Evolutionary conservation across 116 monocot species (phyloP).

Genomic region (Papilionanthe hybrid): DNA sequence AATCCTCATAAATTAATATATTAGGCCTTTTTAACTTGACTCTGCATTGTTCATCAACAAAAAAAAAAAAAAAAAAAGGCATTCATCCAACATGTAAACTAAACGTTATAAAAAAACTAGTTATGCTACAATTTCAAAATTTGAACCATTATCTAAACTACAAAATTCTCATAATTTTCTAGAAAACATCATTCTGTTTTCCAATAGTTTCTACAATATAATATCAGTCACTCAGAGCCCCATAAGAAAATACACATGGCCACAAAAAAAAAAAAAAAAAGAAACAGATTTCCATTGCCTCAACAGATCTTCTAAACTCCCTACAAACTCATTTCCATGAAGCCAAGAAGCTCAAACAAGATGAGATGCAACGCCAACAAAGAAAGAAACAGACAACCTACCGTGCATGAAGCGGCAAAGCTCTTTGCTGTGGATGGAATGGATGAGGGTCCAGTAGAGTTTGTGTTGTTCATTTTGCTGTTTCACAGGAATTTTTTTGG

Average conservation of each 20-base stretch:
- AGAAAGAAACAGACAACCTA: conserved; percentile 9
- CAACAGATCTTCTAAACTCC: too few species aligned
- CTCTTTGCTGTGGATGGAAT: conserved; percentile 16
- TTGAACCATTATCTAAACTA: neutral
- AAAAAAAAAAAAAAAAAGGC: too few species aligned
- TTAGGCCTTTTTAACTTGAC: too few species aligned
- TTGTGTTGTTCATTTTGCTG: conserved; percentile 42
- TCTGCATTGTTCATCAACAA: too few species aligned
- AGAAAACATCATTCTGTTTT: neutral
- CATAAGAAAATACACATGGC: neutral
- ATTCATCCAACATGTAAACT: too few species aligned
- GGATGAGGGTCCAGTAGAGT: conserved; percentile 24
- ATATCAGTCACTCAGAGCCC: neutral
- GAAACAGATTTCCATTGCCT: too few species aligned
- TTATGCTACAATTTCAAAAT: neutral
- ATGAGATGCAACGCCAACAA: conserved; percentile 8
- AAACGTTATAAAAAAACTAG: neutral
- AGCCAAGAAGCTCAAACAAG: neutral
- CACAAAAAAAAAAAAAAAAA: too few species aligned
- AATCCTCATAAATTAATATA: too few species aligned
- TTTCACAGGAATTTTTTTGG: neutral
- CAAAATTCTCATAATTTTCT: neutral
- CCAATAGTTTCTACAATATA: neutral
- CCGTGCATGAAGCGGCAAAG: neutral
- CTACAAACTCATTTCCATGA: neutral